Evolutionary conservation across 2,329 filamentous ascomycete genomes (phyloP), one percentile per base, ranked within the genome.

Genomic region (Berkeleyomyces basicola): DNA sequence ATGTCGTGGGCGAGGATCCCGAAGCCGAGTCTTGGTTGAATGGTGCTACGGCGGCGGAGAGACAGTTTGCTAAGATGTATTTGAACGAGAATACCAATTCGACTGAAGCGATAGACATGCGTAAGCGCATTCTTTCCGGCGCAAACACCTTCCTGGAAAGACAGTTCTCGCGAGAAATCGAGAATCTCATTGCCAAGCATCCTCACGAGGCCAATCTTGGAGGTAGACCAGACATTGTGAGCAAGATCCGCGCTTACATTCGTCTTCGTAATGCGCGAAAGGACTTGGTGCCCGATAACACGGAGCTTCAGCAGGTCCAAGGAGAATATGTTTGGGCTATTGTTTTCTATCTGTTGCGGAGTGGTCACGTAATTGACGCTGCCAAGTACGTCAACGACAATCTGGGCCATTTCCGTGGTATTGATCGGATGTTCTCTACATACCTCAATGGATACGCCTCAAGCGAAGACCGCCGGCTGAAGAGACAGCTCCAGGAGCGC

Each of bases 261-360:
- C 84, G 91, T 58, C 79, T 96, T 64, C 84, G 88, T 65, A 82
- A 85, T 49, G 80, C 82, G 1, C 83, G 90, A 64, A 95, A 91
- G 73, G 90, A 95, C 70, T 80, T 97, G 51, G 88, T 87, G 1
- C 84, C 86, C 2, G 88, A 95, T 70, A 88, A 86, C 66, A 82
- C 85, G 3, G 84, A 92, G 67, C 78, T 96, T 57, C 89, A 95
- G 72, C 83, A 85, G 71, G 80, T 91, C 58, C 83, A 84, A 49
- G 84, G 87, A 60, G 91, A 96, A 71, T 93, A 87, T 69, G 87
- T 91, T 66, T 99, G 93, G 93, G 90, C 91, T 51, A 80, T 96
- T 59, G 84, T 99, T 53, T 99, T 95, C 76, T 97, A 90, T 73
- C 81, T 97, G 47, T 77, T 99, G 33, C 84, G 93, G 55, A 87